Percentiles rank a stretch among this genome's conserved stretches.
Evolutionary conservation across 169 alveolate species (phyloP).

Genomic region (Neospora caninum): DNA sequence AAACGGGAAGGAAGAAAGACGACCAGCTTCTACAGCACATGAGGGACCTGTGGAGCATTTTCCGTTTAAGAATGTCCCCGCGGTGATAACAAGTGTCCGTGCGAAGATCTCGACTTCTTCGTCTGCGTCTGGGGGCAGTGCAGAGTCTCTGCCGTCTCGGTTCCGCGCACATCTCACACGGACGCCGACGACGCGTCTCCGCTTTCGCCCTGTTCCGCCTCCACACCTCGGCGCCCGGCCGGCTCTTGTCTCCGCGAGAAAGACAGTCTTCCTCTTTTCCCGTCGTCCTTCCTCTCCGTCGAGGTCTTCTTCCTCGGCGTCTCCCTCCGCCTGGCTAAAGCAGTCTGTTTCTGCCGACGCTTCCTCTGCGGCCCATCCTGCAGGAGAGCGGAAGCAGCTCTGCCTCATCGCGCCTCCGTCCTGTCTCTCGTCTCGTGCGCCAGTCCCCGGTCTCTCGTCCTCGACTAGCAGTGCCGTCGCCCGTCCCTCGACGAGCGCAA

Average conservation of each 20-base stretch:
- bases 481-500: neutral
- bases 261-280: neutral
- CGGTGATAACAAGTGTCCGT: conserved; percentile 84
- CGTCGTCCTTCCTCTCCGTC: no score
- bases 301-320: no score
- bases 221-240: neutral
- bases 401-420: neutral
- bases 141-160: neutral
- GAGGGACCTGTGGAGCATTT: conserved; percentile 84
- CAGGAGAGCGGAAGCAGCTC: neutral
- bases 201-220: neutral
- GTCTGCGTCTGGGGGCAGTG: neutral
- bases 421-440: neutral
- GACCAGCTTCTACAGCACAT: conserved; percentile 52
- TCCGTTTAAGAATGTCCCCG: conserved; percentile 93
- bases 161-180: neutral
- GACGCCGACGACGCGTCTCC: conserved; percentile 26
- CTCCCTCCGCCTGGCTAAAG: no score
- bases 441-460: conserved; percentile 31
- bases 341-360: no score
- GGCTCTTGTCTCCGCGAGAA: conserved; percentile 22
- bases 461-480: neutral
- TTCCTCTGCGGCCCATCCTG: conserved; percentile 26
- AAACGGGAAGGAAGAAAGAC: neutral
- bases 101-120: neutral